Base-by-base conservation (phyloP, 1,284 basidiomycete genomes). In the Malassezia equina region DNA sequence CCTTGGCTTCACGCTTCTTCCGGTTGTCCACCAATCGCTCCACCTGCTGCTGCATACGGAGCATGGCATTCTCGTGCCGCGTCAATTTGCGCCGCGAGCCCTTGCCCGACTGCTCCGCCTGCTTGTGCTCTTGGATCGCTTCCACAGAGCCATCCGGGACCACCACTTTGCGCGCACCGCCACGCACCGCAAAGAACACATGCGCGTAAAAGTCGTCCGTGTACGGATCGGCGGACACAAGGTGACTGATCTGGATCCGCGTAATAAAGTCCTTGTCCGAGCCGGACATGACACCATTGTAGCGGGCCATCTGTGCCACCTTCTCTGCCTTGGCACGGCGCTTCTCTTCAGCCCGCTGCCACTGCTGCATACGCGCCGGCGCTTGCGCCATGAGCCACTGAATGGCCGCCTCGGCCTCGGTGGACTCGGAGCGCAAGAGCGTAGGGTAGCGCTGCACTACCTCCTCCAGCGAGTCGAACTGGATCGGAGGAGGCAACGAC, bases 261-360 rank as follows among this genome's bases (percentile, higher is more conserved):
- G 94, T 98, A 77, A 99, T 98, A 75, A 98, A 99, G 73, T 98
- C 94, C 78, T 98, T 98, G 80, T 99, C 94, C 13, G 89, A 93
- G 75, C 90, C 88, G 0, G 87, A 90, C 94, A 99, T 99, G 52
- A 96, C 80, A 74, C 96, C 91, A 75, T 98, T 99, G 77, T 94
- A 90, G 64, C 86, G 85, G 52, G 90, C 83, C 90, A 94, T 76
- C 41, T 61, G 70, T 57, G 64, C 77, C 59, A 73, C 64, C 60
- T 73, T 73, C 33, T 62, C 61, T 45, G 64, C 57, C 40, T 67
- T 56, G n/a, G 55, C 47, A 33, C 64, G 61, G 39, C 63, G 61
- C 40, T 66, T 69, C 7, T 57, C 55, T 52, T 69, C 67, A 5
- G 51, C 51, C 5, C 60, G 58, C 29, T 66, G 61, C 49, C 65